Conservation (phyloP, 495 filamentous ascomycete species). For the Tuber magnatum region DNA sequence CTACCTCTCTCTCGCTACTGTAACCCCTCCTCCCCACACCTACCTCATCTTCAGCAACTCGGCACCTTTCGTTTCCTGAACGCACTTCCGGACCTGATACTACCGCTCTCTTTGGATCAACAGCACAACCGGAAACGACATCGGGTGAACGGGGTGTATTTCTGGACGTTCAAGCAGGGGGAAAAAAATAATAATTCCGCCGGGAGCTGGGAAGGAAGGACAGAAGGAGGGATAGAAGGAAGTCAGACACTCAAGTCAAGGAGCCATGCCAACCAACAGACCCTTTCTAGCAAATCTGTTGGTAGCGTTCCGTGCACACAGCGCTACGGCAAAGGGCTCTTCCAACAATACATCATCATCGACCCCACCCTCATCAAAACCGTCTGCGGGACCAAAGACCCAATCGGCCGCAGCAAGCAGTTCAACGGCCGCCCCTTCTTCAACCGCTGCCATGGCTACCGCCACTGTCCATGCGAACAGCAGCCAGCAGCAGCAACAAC, state of each 20-base stretch:
- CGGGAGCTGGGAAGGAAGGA: slow-evolving; percentile 7
- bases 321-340: slow-evolving; percentile 46
- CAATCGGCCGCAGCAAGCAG: slow-evolving; percentile 37
- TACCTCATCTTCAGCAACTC: background rate
- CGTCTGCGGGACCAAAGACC: slow-evolving; percentile 36
- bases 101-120: background rate
- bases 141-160: background rate
- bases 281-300: slow-evolving; percentile 70
- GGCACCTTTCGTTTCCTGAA: background rate
- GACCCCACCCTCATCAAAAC: slow-evolving; percentile 43
- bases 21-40: background rate
- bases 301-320: slow-evolving; percentile 61
- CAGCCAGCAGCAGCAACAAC: slow-evolving; percentile 38
- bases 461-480: slow-evolving; percentile 26
- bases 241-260: slow-evolving; percentile 7
- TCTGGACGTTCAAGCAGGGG: background rate
- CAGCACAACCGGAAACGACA: background rate
- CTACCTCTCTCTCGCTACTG: background rate
- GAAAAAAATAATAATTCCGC: background rate
- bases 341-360: slow-evolving; percentile 41
- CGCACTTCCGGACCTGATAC: background rate
- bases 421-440: slow-evolving; percentile 24
- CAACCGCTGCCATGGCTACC: slow-evolving; percentile 33
- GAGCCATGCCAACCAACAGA: slow-evolving; percentile 57
- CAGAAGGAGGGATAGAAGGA: slow-evolving; percentile 6